phyloP scores from a whole-genome alignment of 768 basidiomycete species.

The Leucocoprinus sp. region DNA sequence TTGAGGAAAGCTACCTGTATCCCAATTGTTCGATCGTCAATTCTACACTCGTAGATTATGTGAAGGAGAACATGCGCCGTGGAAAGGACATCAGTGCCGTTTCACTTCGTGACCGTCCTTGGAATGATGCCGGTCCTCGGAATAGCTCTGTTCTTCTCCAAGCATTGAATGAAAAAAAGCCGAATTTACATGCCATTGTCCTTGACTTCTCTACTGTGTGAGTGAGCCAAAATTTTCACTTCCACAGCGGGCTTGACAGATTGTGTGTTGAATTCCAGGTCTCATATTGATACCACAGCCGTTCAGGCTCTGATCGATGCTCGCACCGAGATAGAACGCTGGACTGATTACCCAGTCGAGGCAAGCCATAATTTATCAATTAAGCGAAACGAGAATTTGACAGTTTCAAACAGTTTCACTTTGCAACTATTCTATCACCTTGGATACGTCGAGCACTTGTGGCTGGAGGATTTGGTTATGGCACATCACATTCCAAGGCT shows the following conservation, averaged over 20 bases:
- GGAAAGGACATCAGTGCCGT: slow-evolving; percentile 67
- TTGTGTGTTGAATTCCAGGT: slow-evolving; percentile 30
- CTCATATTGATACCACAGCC: slow-evolving; percentile 87
- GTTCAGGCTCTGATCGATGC: slow-evolving; percentile 89
- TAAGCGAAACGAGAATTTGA: not conserved
- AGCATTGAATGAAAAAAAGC: slow-evolving; percentile 43
- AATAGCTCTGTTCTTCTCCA: slow-evolving; percentile 39
- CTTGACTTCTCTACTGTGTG: slow-evolving; percentile 85
- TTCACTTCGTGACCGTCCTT: slow-evolving; percentile 67
- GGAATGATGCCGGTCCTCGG: slow-evolving; percentile 88
- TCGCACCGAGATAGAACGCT: slow-evolving; percentile 79
- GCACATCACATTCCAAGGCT: slow-evolving; percentile 31
- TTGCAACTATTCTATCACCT: slow-evolving; percentile 82
- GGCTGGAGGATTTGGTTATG: slow-evolving; percentile 85
- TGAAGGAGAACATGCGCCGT: slow-evolving; percentile 68
- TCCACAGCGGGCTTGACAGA: not conserved
- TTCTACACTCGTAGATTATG: slow-evolving; percentile 68
- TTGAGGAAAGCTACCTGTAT: slow-evolving; percentile 85
- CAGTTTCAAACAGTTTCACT: slow-evolving; percentile 70
- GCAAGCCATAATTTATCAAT: slow-evolving; percentile 24
- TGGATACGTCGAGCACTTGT: slow-evolving; percentile 89
- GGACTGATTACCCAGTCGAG: slow-evolving; percentile 71
- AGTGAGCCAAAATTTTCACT: slow-evolving; percentile 17
- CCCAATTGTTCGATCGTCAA: slow-evolving; percentile 70
- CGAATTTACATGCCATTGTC: slow-evolving; percentile 76